phyloP scores from a whole-genome alignment of 495 filamentous ascomycete genomes.

The Sabuloglossum arenarium region DNA sequence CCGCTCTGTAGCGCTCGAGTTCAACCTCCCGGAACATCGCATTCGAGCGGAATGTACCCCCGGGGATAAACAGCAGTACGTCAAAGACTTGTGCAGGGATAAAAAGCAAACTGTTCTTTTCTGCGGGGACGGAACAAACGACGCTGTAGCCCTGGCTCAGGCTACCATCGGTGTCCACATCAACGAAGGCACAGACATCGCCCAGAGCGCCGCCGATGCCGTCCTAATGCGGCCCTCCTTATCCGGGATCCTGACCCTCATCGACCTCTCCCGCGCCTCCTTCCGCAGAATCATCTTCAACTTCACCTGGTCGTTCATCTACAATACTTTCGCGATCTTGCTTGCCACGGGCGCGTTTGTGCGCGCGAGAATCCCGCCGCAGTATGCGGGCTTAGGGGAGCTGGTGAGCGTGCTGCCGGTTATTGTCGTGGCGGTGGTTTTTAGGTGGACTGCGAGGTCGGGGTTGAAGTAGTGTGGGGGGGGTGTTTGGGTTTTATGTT shows the following conservation, averaged over 20 bases:
- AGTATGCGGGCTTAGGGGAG: slow-evolving; percentile 59
- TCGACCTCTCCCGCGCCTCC: slow-evolving; percentile 34
- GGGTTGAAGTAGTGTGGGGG: too few species aligned
- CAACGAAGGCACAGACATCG: slow-evolving; percentile 38
- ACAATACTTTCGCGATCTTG: slow-evolving; percentile 53
- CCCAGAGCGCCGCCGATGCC: slow-evolving; percentile 45
- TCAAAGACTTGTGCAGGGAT: slow-evolving; percentile 21
- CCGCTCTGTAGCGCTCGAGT: slow-evolving; percentile 24
- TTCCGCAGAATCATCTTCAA: slow-evolving; percentile 41
- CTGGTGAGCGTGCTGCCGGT: slow-evolving; percentile 61
- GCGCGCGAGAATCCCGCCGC: slow-evolving; percentile 40
- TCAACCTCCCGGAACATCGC: slow-evolving; percentile 29
- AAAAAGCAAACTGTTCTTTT: slow-evolving; percentile 32
- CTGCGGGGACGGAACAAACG: slow-evolving; percentile 65
- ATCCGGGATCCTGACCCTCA: slow-evolving; percentile 31
- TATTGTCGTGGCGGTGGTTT: slow-evolving; percentile 31
- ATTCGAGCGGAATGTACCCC: slow-evolving; percentile 33
- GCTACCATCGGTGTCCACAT: slow-evolving; percentile 59
- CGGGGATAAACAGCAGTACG: slow-evolving; percentile 39
- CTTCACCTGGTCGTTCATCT: slow-evolving; percentile 52
- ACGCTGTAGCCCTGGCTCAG: slow-evolving; percentile 49
- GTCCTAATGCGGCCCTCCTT: slow-evolving; percentile 42
- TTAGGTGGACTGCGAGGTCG: slow-evolving; percentile 18
- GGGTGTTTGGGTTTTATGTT: too few species aligned
- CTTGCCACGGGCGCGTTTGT: slow-evolving; percentile 51